Evolutionary conservation across 2,329 filamentous ascomycete genomes (phyloP).

Genomic region (Ascochyta clinopodiicola): DNA sequence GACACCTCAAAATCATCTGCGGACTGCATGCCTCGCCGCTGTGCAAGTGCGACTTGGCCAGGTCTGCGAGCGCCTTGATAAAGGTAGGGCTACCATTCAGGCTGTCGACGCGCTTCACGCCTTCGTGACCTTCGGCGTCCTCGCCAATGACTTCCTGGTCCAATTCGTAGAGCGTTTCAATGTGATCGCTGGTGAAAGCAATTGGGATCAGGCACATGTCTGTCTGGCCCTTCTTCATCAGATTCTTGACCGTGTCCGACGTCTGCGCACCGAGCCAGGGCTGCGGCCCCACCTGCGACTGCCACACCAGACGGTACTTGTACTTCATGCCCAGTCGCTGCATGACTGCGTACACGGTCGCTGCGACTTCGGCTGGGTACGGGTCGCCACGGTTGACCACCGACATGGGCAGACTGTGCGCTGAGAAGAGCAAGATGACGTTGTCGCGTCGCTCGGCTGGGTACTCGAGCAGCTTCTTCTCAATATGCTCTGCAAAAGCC

Average conservation of each 20-base stretch:
- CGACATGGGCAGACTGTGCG: conserved; percentile 94
- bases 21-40: conserved; percentile 73
- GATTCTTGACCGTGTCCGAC: conserved; percentile 82
- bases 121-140: conserved; percentile 60
- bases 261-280: conserved; percentile 97
- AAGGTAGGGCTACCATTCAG: conserved; percentile 91
- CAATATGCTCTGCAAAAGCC: conserved; percentile 91
- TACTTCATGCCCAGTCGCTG: conserved; percentile 85
- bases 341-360: conserved; percentile 97
- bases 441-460: conserved; percentile 78
- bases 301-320: conserved; percentile 94
- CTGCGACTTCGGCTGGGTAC: conserved; percentile 93
- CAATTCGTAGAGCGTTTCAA: conserved; percentile 93
- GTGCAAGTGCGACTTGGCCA: conserved; percentile 80
- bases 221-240: conserved; percentile 88
- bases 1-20: conserved; percentile 91
- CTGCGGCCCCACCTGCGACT: conserved; percentile 94
- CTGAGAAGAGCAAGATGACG: conserved; percentile 90
- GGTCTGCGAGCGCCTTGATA: conserved; percentile 85
- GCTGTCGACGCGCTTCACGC: conserved; percentile 85
- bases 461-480: conserved; percentile 82
- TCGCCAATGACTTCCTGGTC: conserved; percentile 95
- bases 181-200: conserved; percentile 98
- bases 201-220: conserved; percentile 93
- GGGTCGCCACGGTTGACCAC: conserved; percentile 97